Evolutionary conservation across 2,329 filamentous ascomycete genomes (phyloP).

Genomic region (Hypoxylon sp.): DNA sequence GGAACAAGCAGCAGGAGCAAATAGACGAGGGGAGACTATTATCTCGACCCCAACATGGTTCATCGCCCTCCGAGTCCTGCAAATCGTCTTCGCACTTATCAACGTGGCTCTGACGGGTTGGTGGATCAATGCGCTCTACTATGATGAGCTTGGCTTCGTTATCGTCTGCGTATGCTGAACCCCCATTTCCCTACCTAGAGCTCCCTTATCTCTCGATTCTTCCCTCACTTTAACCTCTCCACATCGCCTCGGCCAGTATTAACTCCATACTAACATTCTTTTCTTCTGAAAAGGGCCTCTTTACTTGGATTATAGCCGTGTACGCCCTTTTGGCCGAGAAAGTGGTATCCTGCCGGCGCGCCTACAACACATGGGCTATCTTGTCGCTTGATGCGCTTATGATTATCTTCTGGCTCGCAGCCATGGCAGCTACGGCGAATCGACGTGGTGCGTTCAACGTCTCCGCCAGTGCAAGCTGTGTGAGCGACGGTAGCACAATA

Average conservation of each 20-base stretch:
- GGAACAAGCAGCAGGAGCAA: conserved; percentile 44
- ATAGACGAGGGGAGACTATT: conserved; percentile 50
- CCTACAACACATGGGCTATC: conserved; percentile 63
- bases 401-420: conserved; percentile 64
- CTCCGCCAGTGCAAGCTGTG: conserved; percentile 52
- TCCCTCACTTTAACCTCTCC: not conserved
- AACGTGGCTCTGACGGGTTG: conserved; percentile 61
- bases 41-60: conserved; percentile 62
- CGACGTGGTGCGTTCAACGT: conserved; percentile 57
- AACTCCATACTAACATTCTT: not conserved
- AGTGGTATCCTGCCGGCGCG: conserved; percentile 52
- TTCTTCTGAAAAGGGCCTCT: conserved; percentile 55
- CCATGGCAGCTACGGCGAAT: conserved; percentile 59
- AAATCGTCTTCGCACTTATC: conserved; percentile 60
- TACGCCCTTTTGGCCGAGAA: conserved; percentile 62
- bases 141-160: conserved; percentile 59
- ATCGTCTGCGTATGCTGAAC: conserved; percentile 58
- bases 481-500: conserved; percentile 58
- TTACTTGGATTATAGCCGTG: conserved; percentile 62
- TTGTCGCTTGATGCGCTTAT: conserved; percentile 61
- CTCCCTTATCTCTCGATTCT: not conserved
- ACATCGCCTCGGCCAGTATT: conserved; percentile 11
- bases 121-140: conserved; percentile 59
- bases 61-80: conserved; percentile 58
- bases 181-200: conserved; percentile 2